phyloP scores from a whole-genome alignment of 179 eudicot species.

The Silene noctiflora region DNA sequence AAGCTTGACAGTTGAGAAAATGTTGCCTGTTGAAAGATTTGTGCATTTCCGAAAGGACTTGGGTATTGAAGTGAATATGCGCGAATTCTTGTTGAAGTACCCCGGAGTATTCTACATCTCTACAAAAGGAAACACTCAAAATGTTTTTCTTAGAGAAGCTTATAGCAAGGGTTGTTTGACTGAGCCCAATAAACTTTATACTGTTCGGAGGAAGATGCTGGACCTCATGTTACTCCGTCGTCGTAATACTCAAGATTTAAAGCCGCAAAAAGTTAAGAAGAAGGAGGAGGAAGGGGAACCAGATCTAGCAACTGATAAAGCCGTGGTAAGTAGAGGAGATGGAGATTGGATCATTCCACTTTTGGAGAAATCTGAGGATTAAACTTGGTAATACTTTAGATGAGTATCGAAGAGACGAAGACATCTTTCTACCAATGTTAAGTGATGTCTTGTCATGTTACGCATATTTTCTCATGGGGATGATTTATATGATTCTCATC shows the following conservation, averaged over 20 bases:
- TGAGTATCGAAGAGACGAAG: slow-evolving; percentile 22
- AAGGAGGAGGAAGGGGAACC: slow-evolving; percentile 32
- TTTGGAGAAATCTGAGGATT: slow-evolving; percentile 33
- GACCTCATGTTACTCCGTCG: slow-evolving; percentile 52
- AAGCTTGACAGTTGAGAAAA: slow-evolving; percentile 64
- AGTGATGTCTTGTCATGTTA: slow-evolving; percentile 3
- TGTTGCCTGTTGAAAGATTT: slow-evolving; percentile 53
- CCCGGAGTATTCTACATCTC: slow-evolving; percentile 77
- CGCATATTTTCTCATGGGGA: not conserved
- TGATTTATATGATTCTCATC: not conserved
- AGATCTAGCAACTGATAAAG: slow-evolving; percentile 9
- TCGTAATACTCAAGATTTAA: slow-evolving; percentile 50
- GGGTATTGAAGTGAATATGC: slow-evolving; percentile 60
- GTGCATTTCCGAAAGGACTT: slow-evolving; percentile 69
- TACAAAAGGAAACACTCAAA: slow-evolving; percentile 49
- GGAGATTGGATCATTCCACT: slow-evolving; percentile 58
- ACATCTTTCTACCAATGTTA: slow-evolving; percentile 9
- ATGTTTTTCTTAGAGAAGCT: slow-evolving; percentile 67
- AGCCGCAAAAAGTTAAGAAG: slow-evolving; percentile 21
- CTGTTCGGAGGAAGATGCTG: slow-evolving; percentile 63
- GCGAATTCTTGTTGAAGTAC: slow-evolving; percentile 61
- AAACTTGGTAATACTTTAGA: slow-evolving; percentile 13
- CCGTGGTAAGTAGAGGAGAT: slow-evolving; percentile 28
- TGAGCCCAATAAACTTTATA: slow-evolving; percentile 40
- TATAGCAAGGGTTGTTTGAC: slow-evolving; percentile 48